Evolutionary conservation across 306 rosid genomes (phyloP).

Genomic region (Inga laurina): DNA sequence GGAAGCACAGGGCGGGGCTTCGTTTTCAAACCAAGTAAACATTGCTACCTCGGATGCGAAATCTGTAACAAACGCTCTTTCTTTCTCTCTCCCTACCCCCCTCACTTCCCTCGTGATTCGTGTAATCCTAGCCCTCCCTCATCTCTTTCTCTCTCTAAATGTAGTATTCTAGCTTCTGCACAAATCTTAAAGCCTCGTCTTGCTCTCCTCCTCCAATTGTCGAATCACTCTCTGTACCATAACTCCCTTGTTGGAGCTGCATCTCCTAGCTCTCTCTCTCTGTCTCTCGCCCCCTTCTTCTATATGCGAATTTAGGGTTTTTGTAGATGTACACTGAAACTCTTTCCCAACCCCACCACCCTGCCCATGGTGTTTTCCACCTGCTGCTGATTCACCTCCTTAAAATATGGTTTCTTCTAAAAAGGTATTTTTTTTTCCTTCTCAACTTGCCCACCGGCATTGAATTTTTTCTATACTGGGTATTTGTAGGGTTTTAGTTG

Average conservation of each 20-base stretch:
- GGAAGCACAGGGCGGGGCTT: conserved; percentile 29
- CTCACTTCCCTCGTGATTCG: conserved; percentile 26
- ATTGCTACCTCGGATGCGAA: conserved; percentile 39
- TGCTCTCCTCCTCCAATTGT: neutral
- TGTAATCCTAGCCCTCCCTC: neutral
- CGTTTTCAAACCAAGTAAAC: conserved; percentile 42
- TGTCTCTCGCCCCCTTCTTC: neutral
- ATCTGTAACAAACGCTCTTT: neutral
- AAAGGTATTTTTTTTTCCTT: conserved; percentile 36
- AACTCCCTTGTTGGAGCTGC: neutral
- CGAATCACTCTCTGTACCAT: neutral
- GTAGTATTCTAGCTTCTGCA: neutral
- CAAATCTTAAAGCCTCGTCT: neutral
- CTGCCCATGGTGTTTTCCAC: conserved; percentile 34
- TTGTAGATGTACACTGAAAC: conserved; percentile 9
- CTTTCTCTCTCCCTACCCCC: neutral
- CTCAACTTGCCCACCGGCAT: neutral
- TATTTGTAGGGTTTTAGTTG: neutral
- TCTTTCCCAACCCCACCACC: conserved; percentile 9
- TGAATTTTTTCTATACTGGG: neutral
- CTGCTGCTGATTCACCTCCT: conserved; percentile 28
- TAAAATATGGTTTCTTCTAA: conserved; percentile 31
- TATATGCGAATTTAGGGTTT: conserved; percentile 20
- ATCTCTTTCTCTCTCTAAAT: neutral
- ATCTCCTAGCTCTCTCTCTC: neutral